phyloP scores from a whole-genome alignment of 345 rosid genomes.

The Pugionium dolabratum region DNA sequence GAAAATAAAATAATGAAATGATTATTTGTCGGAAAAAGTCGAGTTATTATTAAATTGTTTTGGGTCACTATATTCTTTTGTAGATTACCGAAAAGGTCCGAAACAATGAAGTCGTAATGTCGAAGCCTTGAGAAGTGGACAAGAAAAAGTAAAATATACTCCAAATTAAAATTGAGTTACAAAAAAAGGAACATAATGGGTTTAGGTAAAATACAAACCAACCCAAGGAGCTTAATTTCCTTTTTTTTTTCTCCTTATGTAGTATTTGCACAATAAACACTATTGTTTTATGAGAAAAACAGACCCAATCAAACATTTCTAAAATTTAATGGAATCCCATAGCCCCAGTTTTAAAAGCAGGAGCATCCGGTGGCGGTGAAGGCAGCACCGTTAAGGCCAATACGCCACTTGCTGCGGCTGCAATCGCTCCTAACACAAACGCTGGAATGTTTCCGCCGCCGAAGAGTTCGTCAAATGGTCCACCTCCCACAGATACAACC shows the following conservation, averaged over 20 bases:
- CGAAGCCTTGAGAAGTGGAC: conserved; percentile 14
- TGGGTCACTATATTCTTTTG: too few relatives aligned
- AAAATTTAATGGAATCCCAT: conserved; percentile 45
- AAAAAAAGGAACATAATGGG: conserved; percentile 33
- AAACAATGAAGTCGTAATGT: conserved; percentile 5
- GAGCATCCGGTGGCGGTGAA: conserved; percentile 60
- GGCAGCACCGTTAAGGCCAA: conserved; percentile 71
- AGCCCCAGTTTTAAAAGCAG: conserved; percentile 35
- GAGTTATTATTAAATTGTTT: too few relatives aligned
- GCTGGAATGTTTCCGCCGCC: conserved; percentile 93
- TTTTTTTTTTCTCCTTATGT: conserved; percentile 11
- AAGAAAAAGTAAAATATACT: conserved; percentile 33
- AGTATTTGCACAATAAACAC: conserved; percentile 37
- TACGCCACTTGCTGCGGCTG: conserved; percentile 60
- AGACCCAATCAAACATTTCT: conserved; percentile 22
- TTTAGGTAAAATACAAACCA: conserved; percentile 40
- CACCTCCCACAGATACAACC: conserved; percentile 65
- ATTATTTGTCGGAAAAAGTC: too few relatives aligned
- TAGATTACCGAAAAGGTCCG: background rate
- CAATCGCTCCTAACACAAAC: conserved; percentile 64
- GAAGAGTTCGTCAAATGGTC: conserved; percentile 69
- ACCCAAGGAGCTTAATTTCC: conserved; percentile 28
- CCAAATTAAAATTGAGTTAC: conserved; percentile 33
- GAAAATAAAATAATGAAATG: too few relatives aligned
- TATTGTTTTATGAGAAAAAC: conserved; percentile 26